Conservation (phyloP, 345 rosid genomes). For the Eucalyptus regnans region DNA sequence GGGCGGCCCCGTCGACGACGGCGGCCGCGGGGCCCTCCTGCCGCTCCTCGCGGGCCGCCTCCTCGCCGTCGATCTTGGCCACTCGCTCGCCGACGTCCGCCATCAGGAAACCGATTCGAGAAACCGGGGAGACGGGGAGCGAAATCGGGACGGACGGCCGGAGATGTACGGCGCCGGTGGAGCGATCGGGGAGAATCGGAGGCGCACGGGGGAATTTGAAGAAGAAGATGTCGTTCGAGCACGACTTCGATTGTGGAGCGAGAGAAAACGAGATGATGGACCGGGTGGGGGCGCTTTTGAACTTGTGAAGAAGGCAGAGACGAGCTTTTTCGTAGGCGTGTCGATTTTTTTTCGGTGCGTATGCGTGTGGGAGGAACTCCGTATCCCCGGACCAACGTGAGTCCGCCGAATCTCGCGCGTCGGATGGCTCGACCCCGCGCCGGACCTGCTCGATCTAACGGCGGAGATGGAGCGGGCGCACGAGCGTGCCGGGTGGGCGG, state of each 20-base stretch:
- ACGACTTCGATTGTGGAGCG: neutral
- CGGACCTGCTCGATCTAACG: neutral
- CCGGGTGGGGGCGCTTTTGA: neutral
- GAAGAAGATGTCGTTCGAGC: neutral
- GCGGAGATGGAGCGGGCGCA: neutral
- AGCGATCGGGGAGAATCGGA: neutral
- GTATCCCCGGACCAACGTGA: neutral
- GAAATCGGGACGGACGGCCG: neutral
- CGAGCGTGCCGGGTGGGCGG: too few relatives aligned
- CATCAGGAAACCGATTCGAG: neutral
- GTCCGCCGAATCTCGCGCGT: neutral
- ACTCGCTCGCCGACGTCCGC: conserved; percentile 12
- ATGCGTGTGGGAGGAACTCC: neutral
- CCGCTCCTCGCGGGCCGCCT: neutral
- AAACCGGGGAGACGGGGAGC: neutral
- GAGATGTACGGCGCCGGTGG: neutral
- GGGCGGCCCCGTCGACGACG: neutral
- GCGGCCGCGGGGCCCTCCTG: conserved; percentile 17
- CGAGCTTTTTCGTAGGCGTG: neutral
- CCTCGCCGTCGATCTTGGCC: neutral
- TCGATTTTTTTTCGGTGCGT: neutral
- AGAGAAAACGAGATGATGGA: neutral
- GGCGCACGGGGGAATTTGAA: neutral
- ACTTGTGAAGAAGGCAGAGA: neutral
- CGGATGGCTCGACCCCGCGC: neutral